phyloP scores from a whole-genome alignment of 164 flowering plant genomes.

The Warburgia ugandensis region DNA sequence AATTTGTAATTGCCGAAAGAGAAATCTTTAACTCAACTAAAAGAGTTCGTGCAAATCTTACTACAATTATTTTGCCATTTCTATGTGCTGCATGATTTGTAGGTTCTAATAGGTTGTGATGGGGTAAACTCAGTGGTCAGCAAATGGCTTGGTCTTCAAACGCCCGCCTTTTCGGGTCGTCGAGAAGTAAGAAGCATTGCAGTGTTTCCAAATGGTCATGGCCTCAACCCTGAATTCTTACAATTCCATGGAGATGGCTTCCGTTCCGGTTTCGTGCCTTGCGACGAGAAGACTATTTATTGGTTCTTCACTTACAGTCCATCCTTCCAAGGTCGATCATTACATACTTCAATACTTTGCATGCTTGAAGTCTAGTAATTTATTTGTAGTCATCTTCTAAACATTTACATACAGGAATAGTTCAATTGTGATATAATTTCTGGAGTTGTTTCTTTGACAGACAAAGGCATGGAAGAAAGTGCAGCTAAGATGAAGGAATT shows the following conservation, averaged over 20 bases:
- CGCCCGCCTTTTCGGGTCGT: constrained; percentile 30
- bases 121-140: constrained; percentile 47
- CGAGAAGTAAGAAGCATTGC: constrained; percentile 36
- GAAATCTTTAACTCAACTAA: too few relatives aligned
- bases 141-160: constrained; percentile 35
- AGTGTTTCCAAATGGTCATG: constrained; percentile 28
- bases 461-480: too few relatives aligned
- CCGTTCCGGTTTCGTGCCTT: constrained; percentile 45
- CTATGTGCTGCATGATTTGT: neutral
- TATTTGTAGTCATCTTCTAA: neutral
- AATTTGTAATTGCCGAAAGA: neutral
- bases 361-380: neutral
- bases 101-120: too few relatives aligned
- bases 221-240: constrained; percentile 23
- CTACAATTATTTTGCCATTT: neutral
- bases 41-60: too few relatives aligned
- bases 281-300: constrained; percentile 35
- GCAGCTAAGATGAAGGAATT: constrained; percentile 33
- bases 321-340: constrained; percentile 14
- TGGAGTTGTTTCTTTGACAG: too few relatives aligned
- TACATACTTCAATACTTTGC: neutral
- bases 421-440: too few relatives aligned
- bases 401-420: constrained; percentile 11
- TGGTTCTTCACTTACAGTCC: constrained; percentile 50
- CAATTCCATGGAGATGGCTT: constrained; percentile 38